A percentile compares a stretch with the other conserved stretches of the same genome.
These are phyloP conservation scores for Mycena olivaceomarginata DNA, from an alignment of 768 basidiomycete genomes.

Conservation along the genomic window DNA sequence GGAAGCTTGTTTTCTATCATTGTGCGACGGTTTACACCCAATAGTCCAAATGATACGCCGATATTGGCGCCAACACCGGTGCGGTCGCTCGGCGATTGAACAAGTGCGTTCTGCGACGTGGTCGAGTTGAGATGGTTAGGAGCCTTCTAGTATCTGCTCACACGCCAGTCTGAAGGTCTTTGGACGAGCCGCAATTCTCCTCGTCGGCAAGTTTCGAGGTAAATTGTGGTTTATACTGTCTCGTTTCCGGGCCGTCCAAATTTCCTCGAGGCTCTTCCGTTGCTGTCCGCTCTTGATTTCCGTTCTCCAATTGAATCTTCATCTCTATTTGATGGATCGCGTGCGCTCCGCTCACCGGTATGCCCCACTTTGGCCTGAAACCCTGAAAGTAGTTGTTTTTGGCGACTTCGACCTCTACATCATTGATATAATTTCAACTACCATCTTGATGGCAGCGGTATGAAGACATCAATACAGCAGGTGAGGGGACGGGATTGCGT, in stretches of 20 bases:
- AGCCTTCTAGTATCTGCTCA: neutral
- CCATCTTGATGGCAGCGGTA: neutral
- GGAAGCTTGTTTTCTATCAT: no score
- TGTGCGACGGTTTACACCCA: no score
- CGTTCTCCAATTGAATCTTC: no score
- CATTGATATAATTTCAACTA: neutral
- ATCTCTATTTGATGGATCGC: no score
- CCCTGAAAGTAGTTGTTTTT: neutral
- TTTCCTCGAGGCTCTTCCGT: no score
- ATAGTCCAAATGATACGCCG: neutral
- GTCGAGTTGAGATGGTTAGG: neutral
- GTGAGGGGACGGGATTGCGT: neutral
- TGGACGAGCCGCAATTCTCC: neutral
- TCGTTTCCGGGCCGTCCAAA: no score
- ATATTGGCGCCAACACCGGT: neutral
- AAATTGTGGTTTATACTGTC: neutral
- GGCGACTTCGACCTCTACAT: neutral
- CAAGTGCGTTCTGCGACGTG: neutral
- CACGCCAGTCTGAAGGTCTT: neutral
- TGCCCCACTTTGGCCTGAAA: neutral
- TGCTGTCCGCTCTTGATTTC: no score
- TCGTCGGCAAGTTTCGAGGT: neutral
- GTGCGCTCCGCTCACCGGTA: neutral
- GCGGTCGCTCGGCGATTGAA: no score
- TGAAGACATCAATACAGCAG: no score